Conservation (phyloP, 225 moss, liverwort and hornwort genomes). For the Bryum argenteum region DNA sequence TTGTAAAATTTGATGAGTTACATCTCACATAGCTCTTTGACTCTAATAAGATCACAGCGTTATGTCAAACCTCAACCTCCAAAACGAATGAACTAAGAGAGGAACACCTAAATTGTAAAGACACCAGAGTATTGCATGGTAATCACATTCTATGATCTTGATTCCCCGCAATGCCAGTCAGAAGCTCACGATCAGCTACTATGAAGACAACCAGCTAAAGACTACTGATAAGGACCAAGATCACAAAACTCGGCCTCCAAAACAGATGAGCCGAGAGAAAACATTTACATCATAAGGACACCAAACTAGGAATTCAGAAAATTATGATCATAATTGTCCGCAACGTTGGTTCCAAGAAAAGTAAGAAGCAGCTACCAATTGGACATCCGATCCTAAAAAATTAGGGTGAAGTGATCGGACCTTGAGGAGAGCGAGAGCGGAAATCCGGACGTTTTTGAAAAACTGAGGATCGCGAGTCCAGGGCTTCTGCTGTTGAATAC, state of each 20-base stretch:
- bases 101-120: not conserved
- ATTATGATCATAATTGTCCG: too few relatives aligned
- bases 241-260: too few relatives aligned
- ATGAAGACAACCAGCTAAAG: too few relatives aligned
- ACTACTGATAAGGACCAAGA: too few relatives aligned
- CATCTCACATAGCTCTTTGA: constrained; percentile 3
- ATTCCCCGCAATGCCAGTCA: too few relatives aligned
- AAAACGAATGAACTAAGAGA: not conserved
- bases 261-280: too few relatives aligned
- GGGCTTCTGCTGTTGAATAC: constrained; percentile 79
- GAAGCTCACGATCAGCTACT: too few relatives aligned
- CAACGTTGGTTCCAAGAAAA: too few relatives aligned
- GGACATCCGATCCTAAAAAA: not conserved
- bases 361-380: too few relatives aligned
- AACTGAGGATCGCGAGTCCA: constrained; percentile 87
- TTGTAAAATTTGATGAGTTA: not conserved
- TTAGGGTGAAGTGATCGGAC: constrained; percentile 16
- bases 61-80: not conserved
- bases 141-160: too few relatives aligned
- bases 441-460: constrained; percentile 93
- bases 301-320: too few relatives aligned
- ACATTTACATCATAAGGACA: too few relatives aligned
- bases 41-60: constrained; percentile 11
- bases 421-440: constrained; percentile 82
- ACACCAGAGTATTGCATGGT: constrained; percentile 3